These are phyloP conservation scores for Trichophyton rubrum DNA, from an alignment of 2,329 filamentous ascomycete genomes.

Conservation along the genomic window DNA sequence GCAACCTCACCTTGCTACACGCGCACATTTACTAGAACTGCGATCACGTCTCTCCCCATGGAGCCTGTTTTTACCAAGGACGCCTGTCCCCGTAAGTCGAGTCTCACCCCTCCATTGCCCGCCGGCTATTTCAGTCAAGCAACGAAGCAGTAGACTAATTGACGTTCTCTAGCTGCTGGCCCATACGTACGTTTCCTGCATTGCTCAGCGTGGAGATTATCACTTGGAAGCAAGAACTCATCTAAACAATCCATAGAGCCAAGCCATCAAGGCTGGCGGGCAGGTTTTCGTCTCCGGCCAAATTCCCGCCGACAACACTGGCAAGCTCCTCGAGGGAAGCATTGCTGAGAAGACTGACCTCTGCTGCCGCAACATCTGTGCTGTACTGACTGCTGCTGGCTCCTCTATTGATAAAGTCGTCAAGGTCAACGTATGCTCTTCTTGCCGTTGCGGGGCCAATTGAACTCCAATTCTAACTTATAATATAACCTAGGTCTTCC, in stretches of 20 bases:
- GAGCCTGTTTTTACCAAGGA: conserved; percentile 30
- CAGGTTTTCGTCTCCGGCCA: conserved; percentile 62
- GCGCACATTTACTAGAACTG: not conserved
- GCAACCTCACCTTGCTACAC: not conserved
- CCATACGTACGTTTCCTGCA: conserved; percentile 30
- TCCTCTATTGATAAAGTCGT: conserved; percentile 68
- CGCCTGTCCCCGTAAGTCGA: conserved; percentile 35
- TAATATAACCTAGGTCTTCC: conserved; percentile 49
- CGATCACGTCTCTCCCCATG: conserved; percentile 28
- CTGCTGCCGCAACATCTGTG: conserved; percentile 68
- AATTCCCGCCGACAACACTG: conserved; percentile 57
- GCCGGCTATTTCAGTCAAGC: not conserved
- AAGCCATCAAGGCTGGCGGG: conserved; percentile 55
- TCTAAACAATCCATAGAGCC: conserved; percentile 25
- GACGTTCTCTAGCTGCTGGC: conserved; percentile 17
- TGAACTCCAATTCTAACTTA: not conserved
- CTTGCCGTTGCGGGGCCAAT: not conserved
- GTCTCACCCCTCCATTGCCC: not conserved
- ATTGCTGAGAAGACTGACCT: conserved; percentile 57
- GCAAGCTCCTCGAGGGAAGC: conserved; percentile 49
- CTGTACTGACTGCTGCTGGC: conserved; percentile 70
- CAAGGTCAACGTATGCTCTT: conserved; percentile 54
- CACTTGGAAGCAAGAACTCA: not conserved
- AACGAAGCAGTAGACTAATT: conserved; percentile 4
- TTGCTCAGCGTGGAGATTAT: not conserved